Evolutionary conservation across 495 filamentous ascomycete species (phyloP), one percentile per base, ranked within the genome.

Genomic region (Trichoderma asperelloides): DNA sequence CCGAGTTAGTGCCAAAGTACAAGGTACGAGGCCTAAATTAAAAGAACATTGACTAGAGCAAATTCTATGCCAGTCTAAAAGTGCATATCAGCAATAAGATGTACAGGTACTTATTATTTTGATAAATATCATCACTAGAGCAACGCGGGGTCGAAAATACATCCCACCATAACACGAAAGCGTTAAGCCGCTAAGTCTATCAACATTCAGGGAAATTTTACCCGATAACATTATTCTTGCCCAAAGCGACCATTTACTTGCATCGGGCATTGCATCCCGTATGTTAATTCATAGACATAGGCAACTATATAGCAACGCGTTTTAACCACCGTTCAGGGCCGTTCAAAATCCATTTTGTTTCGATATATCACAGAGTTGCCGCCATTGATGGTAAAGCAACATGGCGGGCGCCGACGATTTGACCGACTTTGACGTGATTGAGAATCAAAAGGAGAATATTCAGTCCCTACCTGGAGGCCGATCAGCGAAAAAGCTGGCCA

Each of bases 391-490:
- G 49, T 55, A 30, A 18, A 18, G 33, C 70, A 80, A 71, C 66
- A 86, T 84, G 81, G 77, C 80, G 68, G 76, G 74, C 66, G 69
- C 77, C 65, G 79, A 80, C 67, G 79, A 84, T 74, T 71, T 81
- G 18, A 91, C 97, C 73, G 86, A 96, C 77, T 98, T 98, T 82
- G 90, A 96, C 69, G 87, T 97, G 69, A 98, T 98, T 78, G 95
- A 98, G 75, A 84, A 83, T 55, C 93, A 97, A 73, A 98, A 98
- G 78, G 95, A 98, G 78, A 98, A 98, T 74, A 96, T 98, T 51
- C 93, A 97, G 74, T 89, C 93, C 15, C 83, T 98, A 47, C 91
- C 96, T 2, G 89, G 91, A 62, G 95, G 95, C 43, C 87, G 95
- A 65, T 97, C 93, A 39, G 95, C 95, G 18, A 89, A 88, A 78